Evolutionary conservation across 2,329 filamentous ascomycete genomes (phyloP), one percentile per base, ranked within the genome.

Genomic region (Balansia obtecta): DNA sequence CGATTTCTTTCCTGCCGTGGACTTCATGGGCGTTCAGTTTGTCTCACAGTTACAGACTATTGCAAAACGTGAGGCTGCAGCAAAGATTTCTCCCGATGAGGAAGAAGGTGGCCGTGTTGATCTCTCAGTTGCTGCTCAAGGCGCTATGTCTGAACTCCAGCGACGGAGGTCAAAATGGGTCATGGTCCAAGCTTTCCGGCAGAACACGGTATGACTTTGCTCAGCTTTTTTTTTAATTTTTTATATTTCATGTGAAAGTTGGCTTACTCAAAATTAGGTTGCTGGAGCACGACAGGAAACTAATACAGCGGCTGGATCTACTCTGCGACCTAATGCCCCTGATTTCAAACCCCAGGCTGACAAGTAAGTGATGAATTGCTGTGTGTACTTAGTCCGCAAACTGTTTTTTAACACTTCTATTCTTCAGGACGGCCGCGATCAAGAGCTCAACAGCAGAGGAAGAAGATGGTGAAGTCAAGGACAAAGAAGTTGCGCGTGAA

Each of bases 1-100:
- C 22, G 82, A 88, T 47, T 77, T 82, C 60, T 98, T 95, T 74
- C 94, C 93, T 4, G 85, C 83, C 15, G 80, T 97, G 52, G 88
- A 95, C 61, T 93, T 88, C 65, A 91, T 95, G 76, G 93, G 88
- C 34, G 74, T 72, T 39, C 76, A 79, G 56, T 81, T 84, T 54
- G 74, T 77, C 33, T 71, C 76, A 37, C 75, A 86, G 57, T 73
- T 87, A 18, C 79, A 82, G 56, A 75, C 73, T n/a, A 82, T 90
- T 51, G 75, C 79, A 20, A 74, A 77, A 43, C 72, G 85, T 53
- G 81, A 84, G 60, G 68, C 70, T 7, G 71, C 72, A 5, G 66
- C 72, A 15, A 78, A 77, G 59, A 63, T 65, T 16, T 68, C 68
- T 1, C 56, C 64, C 1, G 71, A 72, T 16, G 74, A 71, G 54